A percentile compares a stretch with the other conserved stretches of the same genome.
Evolutionary conservation across 179 eudicot species (phyloP).

Genomic region (Patellifolia procumbens): DNA sequence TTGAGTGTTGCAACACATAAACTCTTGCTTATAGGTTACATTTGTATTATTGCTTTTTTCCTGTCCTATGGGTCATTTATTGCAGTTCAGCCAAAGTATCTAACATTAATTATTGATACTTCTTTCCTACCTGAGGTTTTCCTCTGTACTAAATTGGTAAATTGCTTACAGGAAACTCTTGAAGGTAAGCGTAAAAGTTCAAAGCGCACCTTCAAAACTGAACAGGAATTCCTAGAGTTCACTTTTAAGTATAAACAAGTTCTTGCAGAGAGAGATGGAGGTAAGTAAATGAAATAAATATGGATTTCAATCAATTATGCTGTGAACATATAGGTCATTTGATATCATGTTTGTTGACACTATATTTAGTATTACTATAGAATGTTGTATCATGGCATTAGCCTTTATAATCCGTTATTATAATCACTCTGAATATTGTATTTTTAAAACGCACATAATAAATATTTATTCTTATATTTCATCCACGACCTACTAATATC

Average conservation of each 20-base stretch:
- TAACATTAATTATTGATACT: not conserved
- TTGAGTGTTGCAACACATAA: no score
- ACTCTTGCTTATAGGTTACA: no score
- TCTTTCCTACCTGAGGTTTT: not conserved
- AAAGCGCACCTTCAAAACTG: constrained; percentile 77
- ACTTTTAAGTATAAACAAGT: constrained; percentile 83
- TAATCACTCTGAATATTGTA: not conserved
- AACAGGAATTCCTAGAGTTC: constrained; percentile 89
- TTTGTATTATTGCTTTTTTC: no score
- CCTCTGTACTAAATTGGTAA: not conserved
- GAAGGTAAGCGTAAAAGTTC: constrained; percentile 81
- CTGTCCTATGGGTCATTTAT: no score
- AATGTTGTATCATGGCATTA: not conserved
- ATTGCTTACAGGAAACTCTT: constrained; percentile 37
- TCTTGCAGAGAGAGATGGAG: constrained; percentile 87
- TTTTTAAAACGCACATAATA: not conserved
- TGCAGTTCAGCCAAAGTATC: not conserved
- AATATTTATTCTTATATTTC: not conserved
- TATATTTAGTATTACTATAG: not conserved
- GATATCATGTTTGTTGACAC: not conserved
- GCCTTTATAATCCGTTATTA: not conserved
- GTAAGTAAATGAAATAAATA: constrained; percentile 30
- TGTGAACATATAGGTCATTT: no score
- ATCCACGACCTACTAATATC: not conserved
- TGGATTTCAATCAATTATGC: not conserved